These are phyloP conservation scores for Dryas drummondii DNA, from an alignment of 306 rosid species.

Conservation along the genomic window DNA sequence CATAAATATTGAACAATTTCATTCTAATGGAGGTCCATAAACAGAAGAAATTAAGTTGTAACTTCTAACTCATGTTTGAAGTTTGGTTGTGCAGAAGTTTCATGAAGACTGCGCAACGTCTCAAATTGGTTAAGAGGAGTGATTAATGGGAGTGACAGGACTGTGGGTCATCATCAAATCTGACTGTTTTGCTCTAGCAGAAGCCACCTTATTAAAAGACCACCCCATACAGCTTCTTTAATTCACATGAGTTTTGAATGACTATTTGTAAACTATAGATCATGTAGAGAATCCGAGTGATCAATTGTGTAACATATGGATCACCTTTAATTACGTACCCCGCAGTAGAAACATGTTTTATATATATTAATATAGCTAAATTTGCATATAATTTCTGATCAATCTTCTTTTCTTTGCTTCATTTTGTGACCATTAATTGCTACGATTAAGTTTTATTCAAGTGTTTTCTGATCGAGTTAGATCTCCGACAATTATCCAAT, in stretches of 20 bases:
- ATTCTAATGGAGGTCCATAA: too few relatives aligned
- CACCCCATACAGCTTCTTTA: too few relatives aligned
- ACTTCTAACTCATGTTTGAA: not conserved
- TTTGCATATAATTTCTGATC: too few relatives aligned
- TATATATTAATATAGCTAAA: too few relatives aligned
- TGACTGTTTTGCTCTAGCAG: not conserved
- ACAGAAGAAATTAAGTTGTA: too few relatives aligned
- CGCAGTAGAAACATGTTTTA: too few relatives aligned
- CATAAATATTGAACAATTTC: too few relatives aligned
- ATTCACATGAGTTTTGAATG: not conserved
- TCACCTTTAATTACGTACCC: not conserved
- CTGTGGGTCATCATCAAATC: not conserved
- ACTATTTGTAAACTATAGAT: slow-evolving; percentile 17
- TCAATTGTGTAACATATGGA: slow-evolving; percentile 12
- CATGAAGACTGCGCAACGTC: slow-evolving; percentile 49
- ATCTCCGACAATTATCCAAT: too few relatives aligned
- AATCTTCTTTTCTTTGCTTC: too few relatives aligned
- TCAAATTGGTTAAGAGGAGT: slow-evolving; percentile 52
- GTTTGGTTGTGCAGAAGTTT: slow-evolving; percentile 48
- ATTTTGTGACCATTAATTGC: too few relatives aligned
- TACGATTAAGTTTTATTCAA: too few relatives aligned
- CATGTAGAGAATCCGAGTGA: slow-evolving; percentile 12
- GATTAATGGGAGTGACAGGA: not conserved
- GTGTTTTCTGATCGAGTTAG: too few relatives aligned
- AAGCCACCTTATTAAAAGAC: not conserved